Evolutionary conservation across 345 rosid genomes (phyloP).

Genomic region (Corchorus capsularis): DNA sequence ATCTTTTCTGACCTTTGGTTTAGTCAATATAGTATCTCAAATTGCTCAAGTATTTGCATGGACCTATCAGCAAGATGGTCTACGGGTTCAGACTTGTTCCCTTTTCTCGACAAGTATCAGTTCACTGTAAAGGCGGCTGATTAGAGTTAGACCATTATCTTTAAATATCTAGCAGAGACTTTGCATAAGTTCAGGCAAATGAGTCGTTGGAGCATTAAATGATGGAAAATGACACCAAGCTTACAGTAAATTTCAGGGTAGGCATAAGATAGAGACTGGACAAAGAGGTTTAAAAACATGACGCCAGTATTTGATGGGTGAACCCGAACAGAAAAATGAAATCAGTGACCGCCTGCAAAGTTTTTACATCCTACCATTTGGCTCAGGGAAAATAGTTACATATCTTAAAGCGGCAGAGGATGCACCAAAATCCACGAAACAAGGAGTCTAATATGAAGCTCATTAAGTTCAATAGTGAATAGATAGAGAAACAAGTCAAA

Average conservation of each 20-base stretch:
- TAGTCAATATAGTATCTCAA: background rate
- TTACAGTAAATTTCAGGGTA: background rate
- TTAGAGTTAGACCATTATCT: background rate
- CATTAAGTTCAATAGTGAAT: too few species aligned
- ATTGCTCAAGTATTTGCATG: background rate
- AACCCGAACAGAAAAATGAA: too few species aligned
- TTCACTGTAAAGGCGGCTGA: background rate
- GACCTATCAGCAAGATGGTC: background rate
- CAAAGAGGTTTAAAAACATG: background rate
- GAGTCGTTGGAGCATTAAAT: background rate
- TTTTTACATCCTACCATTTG: too few species aligned
- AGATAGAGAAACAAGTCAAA: too few species aligned
- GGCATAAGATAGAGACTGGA: background rate
- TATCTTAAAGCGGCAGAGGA: too few species aligned
- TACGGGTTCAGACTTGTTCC: background rate
- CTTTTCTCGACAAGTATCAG: background rate
- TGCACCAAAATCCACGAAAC: too few species aligned
- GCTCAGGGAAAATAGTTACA: too few species aligned
- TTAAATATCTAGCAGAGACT: background rate
- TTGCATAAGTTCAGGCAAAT: background rate
- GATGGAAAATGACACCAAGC: background rate
- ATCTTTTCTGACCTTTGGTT: background rate
- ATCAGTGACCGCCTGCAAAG: too few species aligned
- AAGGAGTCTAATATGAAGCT: too few species aligned
- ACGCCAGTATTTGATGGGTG: background rate